Evolutionary conservation across 73 alveolate genomes (phyloP).

Genomic region (Effrenium voratum): DNA sequence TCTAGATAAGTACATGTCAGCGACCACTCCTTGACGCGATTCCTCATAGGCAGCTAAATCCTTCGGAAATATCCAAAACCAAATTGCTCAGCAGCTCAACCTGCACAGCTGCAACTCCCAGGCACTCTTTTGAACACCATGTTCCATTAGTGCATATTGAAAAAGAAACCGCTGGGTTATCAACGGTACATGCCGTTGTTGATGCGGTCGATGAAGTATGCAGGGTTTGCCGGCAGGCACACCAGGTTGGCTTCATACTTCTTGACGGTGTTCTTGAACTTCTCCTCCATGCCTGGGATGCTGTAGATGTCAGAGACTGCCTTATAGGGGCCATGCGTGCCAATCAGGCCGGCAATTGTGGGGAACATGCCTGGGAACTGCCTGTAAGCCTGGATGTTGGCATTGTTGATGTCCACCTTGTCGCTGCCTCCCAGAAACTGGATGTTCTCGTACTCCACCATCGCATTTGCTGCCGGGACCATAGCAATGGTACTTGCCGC

Average conservation of each 20-base stretch:
- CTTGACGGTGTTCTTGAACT: constrained; percentile 73
- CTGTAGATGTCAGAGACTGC: constrained; percentile 84
- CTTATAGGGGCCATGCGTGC: constrained; percentile 87
- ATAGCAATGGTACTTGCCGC: constrained; percentile 70
- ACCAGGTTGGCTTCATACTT: constrained; percentile 93
- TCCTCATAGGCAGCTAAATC: no score
- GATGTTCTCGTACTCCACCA: constrained; percentile 78
- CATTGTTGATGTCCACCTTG: constrained; percentile 93
- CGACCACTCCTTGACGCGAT: no score
- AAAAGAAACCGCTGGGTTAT: no score
- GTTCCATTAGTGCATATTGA: no score
- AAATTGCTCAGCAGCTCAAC: no score
- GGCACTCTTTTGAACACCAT: no score
- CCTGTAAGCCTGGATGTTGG: constrained; percentile 91
- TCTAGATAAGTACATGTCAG: no score
- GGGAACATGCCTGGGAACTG: constrained; percentile 94
- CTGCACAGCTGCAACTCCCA: no score
- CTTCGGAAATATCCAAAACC: no score
- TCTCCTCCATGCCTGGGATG: constrained; percentile 85
- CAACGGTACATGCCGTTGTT: constrained; percentile 93
- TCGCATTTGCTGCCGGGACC: constrained; percentile 85
- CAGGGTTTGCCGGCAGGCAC: constrained; percentile 92
- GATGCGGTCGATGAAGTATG: constrained; percentile 94
- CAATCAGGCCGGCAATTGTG: constrained; percentile 78
- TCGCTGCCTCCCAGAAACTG: constrained; percentile 83